Evolutionary conservation across 2,329 filamentous ascomycete species (phyloP).

Genomic region (Aspergillus novofumigatus): DNA sequence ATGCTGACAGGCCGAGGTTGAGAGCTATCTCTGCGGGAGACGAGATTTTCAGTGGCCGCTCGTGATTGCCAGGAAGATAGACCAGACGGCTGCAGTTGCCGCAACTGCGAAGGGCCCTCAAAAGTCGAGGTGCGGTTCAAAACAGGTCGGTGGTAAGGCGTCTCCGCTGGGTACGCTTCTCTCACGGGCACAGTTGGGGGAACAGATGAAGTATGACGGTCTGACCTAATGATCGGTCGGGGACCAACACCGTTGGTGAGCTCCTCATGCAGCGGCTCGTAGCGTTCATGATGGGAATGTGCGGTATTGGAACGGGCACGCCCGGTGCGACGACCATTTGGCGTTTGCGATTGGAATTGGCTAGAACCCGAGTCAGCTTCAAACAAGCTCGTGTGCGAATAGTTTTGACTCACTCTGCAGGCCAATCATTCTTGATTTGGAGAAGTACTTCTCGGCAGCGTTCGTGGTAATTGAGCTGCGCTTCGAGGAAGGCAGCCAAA

Average conservation of each 20-base stretch:
- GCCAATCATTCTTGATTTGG: conserved; percentile 66
- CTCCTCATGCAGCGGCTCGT: conserved; percentile 55
- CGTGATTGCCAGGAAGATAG: conserved; percentile 46
- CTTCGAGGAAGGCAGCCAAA: conserved; percentile 76
- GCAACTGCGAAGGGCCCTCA: conserved; percentile 52
- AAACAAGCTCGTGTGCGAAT: conserved; percentile 8
- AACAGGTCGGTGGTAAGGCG: conserved; percentile 43
- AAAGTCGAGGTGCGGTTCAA: conserved; percentile 54
- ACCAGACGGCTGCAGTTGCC: conserved; percentile 51
- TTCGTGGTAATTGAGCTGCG: conserved; percentile 87
- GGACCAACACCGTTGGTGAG: conserved; percentile 44
- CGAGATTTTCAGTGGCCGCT: conserved; percentile 52
- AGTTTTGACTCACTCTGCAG: conserved; percentile 23
- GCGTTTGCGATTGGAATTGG: conserved; percentile 22
- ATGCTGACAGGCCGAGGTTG: conserved; percentile 42
- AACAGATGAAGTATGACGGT: conserved; percentile 34
- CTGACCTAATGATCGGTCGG: conserved; percentile 52
- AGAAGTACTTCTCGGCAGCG: conserved; percentile 79
- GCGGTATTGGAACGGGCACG: conserved; percentile 62
- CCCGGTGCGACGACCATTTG: conserved; percentile 39
- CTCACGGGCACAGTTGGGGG: conserved; percentile 34
- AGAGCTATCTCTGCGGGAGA: conserved; percentile 45
- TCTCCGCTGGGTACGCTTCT: conserved; percentile 41
- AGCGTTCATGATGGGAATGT: conserved; percentile 59
- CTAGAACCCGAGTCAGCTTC: conserved; percentile 15